Base-by-base conservation (phyloP, 768 basidiomycete species). In the Tremella fuciformis region DNA sequence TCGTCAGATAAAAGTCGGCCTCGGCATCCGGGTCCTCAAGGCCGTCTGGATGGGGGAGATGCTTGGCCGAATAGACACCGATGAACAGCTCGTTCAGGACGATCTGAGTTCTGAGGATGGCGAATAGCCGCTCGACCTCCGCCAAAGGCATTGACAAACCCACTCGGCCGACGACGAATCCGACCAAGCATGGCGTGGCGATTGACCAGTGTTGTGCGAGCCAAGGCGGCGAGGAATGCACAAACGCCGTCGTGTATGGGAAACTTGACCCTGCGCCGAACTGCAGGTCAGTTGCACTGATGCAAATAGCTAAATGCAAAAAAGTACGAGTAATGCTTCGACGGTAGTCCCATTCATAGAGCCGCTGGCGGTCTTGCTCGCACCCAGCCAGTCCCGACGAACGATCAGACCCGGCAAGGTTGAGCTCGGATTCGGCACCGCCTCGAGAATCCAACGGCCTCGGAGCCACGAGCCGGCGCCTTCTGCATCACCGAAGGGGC, bases 171-270 rank as follows among this genome's bases (percentile, higher is more conserved):
- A 71, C 39, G 8, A 71, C 53, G 29, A 60, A 66, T 4, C 60
- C 70, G 3, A 55, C 57, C 13, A 65, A 62, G 15, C 70, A 65
- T 22, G 67, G 67, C 13, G 60, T 57, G 6, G 61, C 57, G n/a
- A 69, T 58, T 8, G 63, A 58, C 67, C 65, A 69, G n/a, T 58
- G 55, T 55, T 71, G 70, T 22, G 62, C 59, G 8, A 57, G 51
- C 1, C 4, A 25, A 13, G 38, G 6, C 18, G 13, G 19, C 18
- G 54, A 25, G 29, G 37, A n/a, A 53, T 53, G 63, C 1, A 62
- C 53, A 38, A 71, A 71, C 16, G 49, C 48, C 26, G 62, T 51
- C 11, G 55, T 53, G 40, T 71, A 69, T 13, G 67, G 63, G 59
- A 71, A 34, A 11, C 29, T 34, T 4, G 29, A 71, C 15, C 58